Evolutionary conservation across 345 rosid genomes (phyloP).

Genomic region (Viola odorata): DNA sequence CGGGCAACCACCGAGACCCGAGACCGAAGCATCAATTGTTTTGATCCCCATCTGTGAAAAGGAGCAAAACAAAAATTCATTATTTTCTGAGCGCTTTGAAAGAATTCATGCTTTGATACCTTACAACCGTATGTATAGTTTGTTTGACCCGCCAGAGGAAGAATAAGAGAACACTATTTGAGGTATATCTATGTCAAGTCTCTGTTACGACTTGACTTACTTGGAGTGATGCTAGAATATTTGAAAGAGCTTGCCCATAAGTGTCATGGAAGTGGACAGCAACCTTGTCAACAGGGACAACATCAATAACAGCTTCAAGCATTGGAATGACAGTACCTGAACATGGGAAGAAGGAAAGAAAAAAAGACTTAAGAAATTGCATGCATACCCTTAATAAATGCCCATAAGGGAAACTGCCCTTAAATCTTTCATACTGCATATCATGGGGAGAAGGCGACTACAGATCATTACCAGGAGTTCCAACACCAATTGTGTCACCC

Average conservation of each 20-base stretch:
- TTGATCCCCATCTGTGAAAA: conserved; percentile 61
- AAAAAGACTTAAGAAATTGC: neutral
- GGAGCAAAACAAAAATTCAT: neutral
- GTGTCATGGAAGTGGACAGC: conserved; percentile 97
- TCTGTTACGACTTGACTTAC: conserved; percentile 26
- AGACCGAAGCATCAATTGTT: conserved; percentile 54
- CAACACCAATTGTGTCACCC: conserved; percentile 85
- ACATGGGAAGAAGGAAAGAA: neutral
- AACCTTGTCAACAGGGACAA: conserved; percentile 69
- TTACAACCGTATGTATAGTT: no score
- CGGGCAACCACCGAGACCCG: conserved; percentile 78
- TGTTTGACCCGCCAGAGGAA: no score
- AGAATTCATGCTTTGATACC: no score
- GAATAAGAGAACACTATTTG: no score
- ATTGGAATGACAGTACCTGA: conserved; percentile 77
- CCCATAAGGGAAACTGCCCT: no score
- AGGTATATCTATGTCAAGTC: no score
- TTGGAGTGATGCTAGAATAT: conserved; percentile 75
- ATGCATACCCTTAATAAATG: neutral
- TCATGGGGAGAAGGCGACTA: neutral
- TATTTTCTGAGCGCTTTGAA: neutral
- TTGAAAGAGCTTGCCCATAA: conserved; percentile 88
- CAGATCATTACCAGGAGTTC: conserved; percentile 72
- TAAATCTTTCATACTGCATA: no score
- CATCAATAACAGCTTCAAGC: conserved; percentile 78